Evolutionary conservation across 306 rosid genomes (phyloP).

Genomic region (Canavalia gladiata): DNA sequence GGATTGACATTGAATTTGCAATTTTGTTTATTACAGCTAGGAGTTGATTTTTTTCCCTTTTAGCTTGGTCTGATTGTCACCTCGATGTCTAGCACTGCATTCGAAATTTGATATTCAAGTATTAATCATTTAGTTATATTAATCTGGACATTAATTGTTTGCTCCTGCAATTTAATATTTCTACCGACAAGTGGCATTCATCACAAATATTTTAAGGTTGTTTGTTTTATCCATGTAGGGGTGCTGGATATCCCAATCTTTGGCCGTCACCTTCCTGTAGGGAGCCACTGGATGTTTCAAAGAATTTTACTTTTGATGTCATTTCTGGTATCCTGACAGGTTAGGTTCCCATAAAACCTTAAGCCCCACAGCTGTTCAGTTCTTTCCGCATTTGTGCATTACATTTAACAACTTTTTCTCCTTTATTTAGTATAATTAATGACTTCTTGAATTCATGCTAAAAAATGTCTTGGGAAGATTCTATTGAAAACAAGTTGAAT

Average conservation of each 20-base stretch:
- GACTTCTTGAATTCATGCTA: constrained; percentile 35
- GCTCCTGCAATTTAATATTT: constrained; percentile 29
- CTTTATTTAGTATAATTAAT: background rate
- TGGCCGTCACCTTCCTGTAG: constrained; percentile 92
- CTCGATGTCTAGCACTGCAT: constrained; percentile 33
- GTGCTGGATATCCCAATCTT: constrained; percentile 92
- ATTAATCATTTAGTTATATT: background rate
- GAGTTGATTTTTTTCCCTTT: constrained; percentile 34
- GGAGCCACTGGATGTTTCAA: constrained; percentile 94
- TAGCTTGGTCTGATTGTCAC: constrained; percentile 25
- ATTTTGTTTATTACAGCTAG: constrained; percentile 25
- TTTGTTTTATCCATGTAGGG: constrained; percentile 65
- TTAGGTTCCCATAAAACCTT: constrained; percentile 51
- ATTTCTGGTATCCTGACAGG: constrained; percentile 91
- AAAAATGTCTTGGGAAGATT: background rate
- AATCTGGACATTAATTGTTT: constrained; percentile 7
- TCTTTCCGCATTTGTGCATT: constrained; percentile 22
- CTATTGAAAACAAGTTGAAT: constrained; percentile 23
- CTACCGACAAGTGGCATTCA: constrained; percentile 1
- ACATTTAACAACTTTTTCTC: constrained; percentile 15
- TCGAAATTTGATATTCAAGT: background rate
- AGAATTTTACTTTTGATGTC: constrained; percentile 81
- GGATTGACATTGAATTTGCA: constrained; percentile 22
- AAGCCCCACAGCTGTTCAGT: background rate
- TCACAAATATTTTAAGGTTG: constrained; percentile 3